These are phyloP conservation scores for Herpetomonas samuelpessoai DNA, from an alignment of 208 protist genomes.

Conservation along the genomic window DNA sequence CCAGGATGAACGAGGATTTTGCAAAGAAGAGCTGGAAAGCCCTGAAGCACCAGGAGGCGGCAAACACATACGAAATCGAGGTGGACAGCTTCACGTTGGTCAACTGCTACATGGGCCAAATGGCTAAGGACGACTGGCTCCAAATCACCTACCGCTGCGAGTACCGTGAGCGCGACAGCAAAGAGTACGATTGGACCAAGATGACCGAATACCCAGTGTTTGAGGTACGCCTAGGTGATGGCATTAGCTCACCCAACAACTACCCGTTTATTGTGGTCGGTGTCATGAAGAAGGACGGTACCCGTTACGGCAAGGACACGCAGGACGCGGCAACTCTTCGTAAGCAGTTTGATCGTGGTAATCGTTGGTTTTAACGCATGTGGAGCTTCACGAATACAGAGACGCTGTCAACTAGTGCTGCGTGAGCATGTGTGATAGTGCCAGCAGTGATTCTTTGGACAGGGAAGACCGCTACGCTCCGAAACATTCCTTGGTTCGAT, in stretches of 20 bases:
- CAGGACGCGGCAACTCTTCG: conserved; percentile 85
- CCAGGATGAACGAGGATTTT: conserved; percentile 80
- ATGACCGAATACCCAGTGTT: conserved; percentile 87
- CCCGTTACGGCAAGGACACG: conserved; percentile 86
- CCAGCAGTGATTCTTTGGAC: no score
- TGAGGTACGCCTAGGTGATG: conserved; percentile 84
- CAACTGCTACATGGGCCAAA: conserved; percentile 89
- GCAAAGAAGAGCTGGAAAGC: conserved; percentile 87
- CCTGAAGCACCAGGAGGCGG: conserved; percentile 54
- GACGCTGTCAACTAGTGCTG: no score
- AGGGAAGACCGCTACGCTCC: no score
- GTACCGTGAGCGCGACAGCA: conserved; percentile 62
- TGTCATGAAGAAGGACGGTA: conserved; percentile 83
- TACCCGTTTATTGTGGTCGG: conserved; percentile 88
- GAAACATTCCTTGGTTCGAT: no score
- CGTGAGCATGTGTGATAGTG: no score
- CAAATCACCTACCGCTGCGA: conserved; percentile 88
- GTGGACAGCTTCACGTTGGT: conserved; percentile 83
- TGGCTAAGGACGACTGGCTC: conserved; percentile 89
- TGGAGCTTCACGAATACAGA: no score
- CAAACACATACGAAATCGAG: conserved; percentile 80
- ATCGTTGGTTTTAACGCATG: conserved; percentile 82
- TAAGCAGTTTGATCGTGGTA: conserved; percentile 87
- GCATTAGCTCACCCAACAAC: conserved; percentile 62
- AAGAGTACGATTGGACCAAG: conserved; percentile 64